Evolutionary conservation across 2,329 filamentous ascomycete genomes (phyloP).

Genomic region (Microdochium paspali): DNA sequence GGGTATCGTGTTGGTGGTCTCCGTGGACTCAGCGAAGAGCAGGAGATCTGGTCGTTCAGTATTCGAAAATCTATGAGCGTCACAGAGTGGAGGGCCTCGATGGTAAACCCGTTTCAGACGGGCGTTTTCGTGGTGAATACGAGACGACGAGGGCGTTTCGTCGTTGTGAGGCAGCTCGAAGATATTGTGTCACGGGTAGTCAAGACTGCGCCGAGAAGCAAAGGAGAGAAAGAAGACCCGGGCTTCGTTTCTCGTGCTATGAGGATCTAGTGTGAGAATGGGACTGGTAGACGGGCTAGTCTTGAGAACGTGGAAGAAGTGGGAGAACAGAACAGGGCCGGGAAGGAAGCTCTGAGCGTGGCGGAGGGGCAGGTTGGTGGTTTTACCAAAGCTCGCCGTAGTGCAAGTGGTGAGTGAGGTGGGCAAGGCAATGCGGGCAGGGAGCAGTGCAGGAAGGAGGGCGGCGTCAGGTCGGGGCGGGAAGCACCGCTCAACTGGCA

Average conservation of each 20-base stretch:
- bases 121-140: neutral
- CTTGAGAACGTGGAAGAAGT: neutral
- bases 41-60: slow-evolving; percentile 17
- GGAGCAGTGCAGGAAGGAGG: neutral
- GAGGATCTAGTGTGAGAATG: neutral
- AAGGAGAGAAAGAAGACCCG: neutral
- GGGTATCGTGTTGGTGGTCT: slow-evolving; percentile 14
- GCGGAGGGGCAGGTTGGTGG: neutral
- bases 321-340: neutral
- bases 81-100: neutral
- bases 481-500: neutral
- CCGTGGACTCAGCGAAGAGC: slow-evolving; percentile 30
- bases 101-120: neutral
- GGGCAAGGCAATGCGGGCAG: neutral
- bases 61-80: neutral
- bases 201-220: neutral
- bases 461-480: neutral
- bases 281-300: neutral
- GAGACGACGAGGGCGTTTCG: neutral
- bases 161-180: neutral
- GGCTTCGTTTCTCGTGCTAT: neutral
- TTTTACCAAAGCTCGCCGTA: neutral
- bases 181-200: neutral
- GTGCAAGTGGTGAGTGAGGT: no score
- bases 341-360: neutral